These are phyloP conservation scores for Funneliformis caledonium DNA, from an alignment of 371 early-diverging fungal species.

Conservation along the genomic window DNA sequence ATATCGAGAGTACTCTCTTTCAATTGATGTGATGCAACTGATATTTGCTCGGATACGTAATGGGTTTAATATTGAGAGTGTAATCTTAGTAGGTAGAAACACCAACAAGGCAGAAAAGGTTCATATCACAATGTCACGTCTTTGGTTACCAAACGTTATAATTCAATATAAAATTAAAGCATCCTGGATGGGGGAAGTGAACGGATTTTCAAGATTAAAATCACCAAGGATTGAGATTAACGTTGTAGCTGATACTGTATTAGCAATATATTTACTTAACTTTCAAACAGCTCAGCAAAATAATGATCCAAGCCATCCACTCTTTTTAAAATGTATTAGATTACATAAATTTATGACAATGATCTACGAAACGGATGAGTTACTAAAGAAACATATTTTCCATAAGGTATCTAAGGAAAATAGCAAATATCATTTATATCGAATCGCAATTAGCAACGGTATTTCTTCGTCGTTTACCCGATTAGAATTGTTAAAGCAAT, in stretches of 20 bases:
- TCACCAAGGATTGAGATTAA: conserved; percentile 62
- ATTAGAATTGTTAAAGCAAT: conserved; percentile 32
- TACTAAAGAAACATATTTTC: conserved; percentile 53
- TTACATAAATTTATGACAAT: conserved; percentile 67
- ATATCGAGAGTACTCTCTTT: conserved; percentile 76
- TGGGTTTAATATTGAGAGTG: conserved; percentile 75
- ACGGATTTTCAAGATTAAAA: conserved; percentile 46
- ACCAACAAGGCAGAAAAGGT: conserved; percentile 54
- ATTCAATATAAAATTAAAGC: conserved; percentile 83
- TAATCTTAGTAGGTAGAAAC: conserved; percentile 51
- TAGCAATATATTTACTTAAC: conserved; percentile 64
- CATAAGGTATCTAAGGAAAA: conserved; percentile 37
- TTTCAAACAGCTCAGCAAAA: conserved; percentile 50
- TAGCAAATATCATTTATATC: conserved; percentile 9
- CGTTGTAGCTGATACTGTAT: conserved; percentile 64
- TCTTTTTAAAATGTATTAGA: conserved; percentile 68
- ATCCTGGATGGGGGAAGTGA: conserved; percentile 43
- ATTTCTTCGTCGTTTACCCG: background rate
- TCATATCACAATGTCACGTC: conserved; percentile 59
- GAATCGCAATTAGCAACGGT: background rate
- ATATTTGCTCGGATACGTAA: conserved; percentile 79
- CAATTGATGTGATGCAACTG: conserved; percentile 66
- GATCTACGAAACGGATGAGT: conserved; percentile 72
- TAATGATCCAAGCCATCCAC: conserved; percentile 54
- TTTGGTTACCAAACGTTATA: conserved; percentile 86